A percentile compares a stretch with the other conserved stretches of the same genome.
Conservation (phyloP, 192 early-diverging fungal species). For the Geranomyces variabilis region DNA sequence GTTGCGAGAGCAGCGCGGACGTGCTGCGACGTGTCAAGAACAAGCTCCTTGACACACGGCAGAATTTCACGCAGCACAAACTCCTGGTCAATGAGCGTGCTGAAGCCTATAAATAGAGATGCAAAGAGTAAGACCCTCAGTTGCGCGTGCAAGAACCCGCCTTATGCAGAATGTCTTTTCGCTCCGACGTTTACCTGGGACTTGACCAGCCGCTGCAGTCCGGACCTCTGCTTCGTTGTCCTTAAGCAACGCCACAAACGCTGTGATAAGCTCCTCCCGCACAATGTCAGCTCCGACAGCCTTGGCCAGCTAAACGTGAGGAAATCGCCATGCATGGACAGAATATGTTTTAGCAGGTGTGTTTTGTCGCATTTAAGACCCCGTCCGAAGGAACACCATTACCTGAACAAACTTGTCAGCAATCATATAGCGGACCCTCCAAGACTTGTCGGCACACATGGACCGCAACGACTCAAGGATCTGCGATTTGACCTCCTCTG, state of each 20-base stretch:
- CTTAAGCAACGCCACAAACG: slow-evolving; percentile 86
- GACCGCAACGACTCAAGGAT: slow-evolving; percentile 71
- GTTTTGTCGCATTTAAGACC: too few species aligned
- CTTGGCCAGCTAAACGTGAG: slow-evolving; percentile 66
- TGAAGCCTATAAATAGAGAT: slow-evolving; percentile 53
- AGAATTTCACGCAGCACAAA: slow-evolving; percentile 79
- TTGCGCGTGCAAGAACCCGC: too few species aligned
- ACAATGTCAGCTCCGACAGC: slow-evolving; percentile 78
- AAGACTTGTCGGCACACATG: slow-evolving; percentile 91
- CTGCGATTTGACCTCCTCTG: slow-evolving; percentile 77
- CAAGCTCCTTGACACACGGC: slow-evolving; percentile 91
- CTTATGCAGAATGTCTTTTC: too few species aligned
- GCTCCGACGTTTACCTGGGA: slow-evolving; percentile 61
- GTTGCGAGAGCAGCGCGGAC: slow-evolving; percentile 94
- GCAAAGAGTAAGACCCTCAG: not conserved
- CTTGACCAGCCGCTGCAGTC: slow-evolving; percentile 89
- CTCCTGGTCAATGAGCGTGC: slow-evolving; percentile 75
- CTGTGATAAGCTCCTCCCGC: slow-evolving; percentile 82
- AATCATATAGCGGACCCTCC: slow-evolving; percentile 99
- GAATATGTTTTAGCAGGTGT: not conserved
- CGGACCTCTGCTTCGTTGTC: slow-evolving; percentile 98
- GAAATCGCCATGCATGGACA: not conserved
- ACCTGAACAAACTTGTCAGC: slow-evolving; percentile 97
- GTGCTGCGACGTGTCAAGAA: slow-evolving; percentile 94
- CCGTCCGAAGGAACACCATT: not conserved